Evolutionary conservation across 2,329 filamentous ascomycete genomes (phyloP).

Genomic region (Nemania sp.): DNA sequence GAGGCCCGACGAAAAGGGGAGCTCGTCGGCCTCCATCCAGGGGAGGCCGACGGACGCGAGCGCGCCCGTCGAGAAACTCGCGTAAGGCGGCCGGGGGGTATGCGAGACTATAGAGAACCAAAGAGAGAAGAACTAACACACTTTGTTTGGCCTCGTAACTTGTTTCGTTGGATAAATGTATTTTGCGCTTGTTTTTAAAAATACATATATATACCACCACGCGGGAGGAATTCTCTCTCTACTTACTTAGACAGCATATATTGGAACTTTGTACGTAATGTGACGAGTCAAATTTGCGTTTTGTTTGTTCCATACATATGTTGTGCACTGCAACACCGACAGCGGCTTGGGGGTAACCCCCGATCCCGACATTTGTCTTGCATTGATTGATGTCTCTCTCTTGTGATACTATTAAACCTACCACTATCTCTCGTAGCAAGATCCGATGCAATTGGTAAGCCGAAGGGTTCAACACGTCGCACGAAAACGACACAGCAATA

Average conservation of each 20-base stretch:
- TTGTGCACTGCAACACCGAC: neutral
- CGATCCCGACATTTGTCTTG: neutral
- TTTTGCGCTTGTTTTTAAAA: neutral
- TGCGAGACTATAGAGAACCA: neutral
- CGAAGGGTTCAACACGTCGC: neutral
- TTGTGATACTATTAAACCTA: neutral
- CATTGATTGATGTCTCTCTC: neutral
- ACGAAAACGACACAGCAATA: neutral
- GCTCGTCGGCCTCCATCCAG: conserved; percentile 11
- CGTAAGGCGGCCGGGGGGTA: conserved; percentile 1
- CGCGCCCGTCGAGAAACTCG: conserved; percentile 7
- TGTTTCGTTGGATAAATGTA: too few relatives aligned
- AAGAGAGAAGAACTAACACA: too few relatives aligned
- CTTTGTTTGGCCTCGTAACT: too few relatives aligned
- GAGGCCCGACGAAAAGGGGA: conserved; percentile 12
- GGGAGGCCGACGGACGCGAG: conserved; percentile 7
- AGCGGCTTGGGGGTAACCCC: neutral
- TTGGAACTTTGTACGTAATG: neutral
- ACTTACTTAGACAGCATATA: conserved; percentile 1
- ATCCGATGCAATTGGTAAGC: neutral
- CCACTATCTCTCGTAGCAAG: neutral
- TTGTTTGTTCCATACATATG: too few relatives aligned
- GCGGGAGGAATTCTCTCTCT: too few relatives aligned
- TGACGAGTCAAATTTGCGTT: neutral
- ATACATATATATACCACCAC: conserved; percentile 6